These are phyloP conservation scores for Phytopythium cucurbitacearum DNA, from an alignment of 352 stramenopile species.

Conservation along the genomic window DNA sequence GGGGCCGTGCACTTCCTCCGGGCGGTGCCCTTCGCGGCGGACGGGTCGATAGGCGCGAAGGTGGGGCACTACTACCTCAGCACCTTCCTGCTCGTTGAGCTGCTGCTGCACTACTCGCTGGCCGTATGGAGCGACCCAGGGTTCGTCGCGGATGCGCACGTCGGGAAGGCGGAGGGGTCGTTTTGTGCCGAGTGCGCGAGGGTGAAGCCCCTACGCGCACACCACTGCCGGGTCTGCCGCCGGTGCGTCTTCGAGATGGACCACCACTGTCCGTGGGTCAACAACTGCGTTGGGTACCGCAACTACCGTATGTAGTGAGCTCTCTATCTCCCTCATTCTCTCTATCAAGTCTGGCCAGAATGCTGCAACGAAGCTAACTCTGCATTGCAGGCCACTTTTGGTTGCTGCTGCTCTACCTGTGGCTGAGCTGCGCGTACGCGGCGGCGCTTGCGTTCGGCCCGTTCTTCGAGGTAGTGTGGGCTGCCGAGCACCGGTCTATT, in stretches of 20 bases:
- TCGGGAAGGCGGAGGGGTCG: background rate
- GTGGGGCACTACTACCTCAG: constrained; percentile 12
- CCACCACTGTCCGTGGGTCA: constrained; percentile 97
- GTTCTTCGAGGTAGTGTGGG: constrained; percentile 14
- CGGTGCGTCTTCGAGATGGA: constrained; percentile 95
- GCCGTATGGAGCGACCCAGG: constrained; percentile 35
- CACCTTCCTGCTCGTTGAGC: constrained; percentile 25
- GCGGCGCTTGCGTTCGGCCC: constrained; percentile 24
- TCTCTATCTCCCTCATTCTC: too few relatives aligned
- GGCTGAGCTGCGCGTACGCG: constrained; percentile 36
- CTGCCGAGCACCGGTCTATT: background rate
- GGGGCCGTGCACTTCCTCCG: too few relatives aligned
- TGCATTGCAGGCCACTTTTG: constrained; percentile 34
- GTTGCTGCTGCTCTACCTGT: constrained; percentile 45
- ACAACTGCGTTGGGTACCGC: constrained; percentile 96
- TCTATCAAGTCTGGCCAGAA: too few relatives aligned
- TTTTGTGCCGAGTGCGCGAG: constrained; percentile 17
- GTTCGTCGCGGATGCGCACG: constrained; percentile 16
- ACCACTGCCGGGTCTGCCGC: constrained; percentile 81
- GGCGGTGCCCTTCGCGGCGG: too few relatives aligned
- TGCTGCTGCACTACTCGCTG: constrained; percentile 39
- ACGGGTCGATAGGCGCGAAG: background rate
- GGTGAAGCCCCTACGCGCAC: constrained; percentile 28
- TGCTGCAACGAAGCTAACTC: too few relatives aligned
- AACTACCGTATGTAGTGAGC: constrained; percentile 73